Evolutionary conservation across 2,329 filamentous ascomycete species (phyloP), one percentile per base, ranked within the genome.

Genomic region (Trichothecium sympodiale): DNA sequence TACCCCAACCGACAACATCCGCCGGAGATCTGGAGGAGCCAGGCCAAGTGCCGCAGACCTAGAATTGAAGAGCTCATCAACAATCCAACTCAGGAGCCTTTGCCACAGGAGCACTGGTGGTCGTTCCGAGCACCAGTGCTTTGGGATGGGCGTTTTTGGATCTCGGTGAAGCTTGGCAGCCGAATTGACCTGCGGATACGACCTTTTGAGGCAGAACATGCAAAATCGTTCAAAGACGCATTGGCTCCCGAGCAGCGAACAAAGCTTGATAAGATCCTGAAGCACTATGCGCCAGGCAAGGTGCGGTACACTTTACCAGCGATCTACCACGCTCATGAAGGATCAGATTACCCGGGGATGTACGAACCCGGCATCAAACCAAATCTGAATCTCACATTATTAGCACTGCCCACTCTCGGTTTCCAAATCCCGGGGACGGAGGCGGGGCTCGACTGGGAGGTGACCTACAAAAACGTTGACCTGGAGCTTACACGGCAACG

Each of bases 131-230:
- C 43, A 15, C 43, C 48, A 10, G 50, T 51, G 32, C 50, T 69
- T 36, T 81, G 67, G 57, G 77, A 81, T 50, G 70, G 73, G 0
- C 70, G 77, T 3, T 80, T 68, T 53, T 81, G 77, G 77, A 53
- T 79, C 13, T 25, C 20, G 6, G 20, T 25, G 12, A 7, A 23
- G 18, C 14, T 36, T 7, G 20, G 31, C 6, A 25, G 27, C 17
- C 18, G n/a, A 2, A 9, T 25, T 5, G 16, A 15, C 12, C 10
- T 20, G 14, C 31, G 38, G 15, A 42, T 76, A 3, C 59, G 58
- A 25, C 72, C 72, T 0, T 67, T 71, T 43, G 49, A 57, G 3
- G 43, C 47, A 2, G 57, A 59, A 25, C 53, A 67, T 40, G 59
- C 61, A 29, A 67, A 69, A 43, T 42, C 53, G 0, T 74, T 77